A percentile compares a stretch with the other conserved stretches of the same genome.
Evolutionary conservation across 139 green algal species (phyloP).

Genomic region (Chlorella vulgaris): DNA sequence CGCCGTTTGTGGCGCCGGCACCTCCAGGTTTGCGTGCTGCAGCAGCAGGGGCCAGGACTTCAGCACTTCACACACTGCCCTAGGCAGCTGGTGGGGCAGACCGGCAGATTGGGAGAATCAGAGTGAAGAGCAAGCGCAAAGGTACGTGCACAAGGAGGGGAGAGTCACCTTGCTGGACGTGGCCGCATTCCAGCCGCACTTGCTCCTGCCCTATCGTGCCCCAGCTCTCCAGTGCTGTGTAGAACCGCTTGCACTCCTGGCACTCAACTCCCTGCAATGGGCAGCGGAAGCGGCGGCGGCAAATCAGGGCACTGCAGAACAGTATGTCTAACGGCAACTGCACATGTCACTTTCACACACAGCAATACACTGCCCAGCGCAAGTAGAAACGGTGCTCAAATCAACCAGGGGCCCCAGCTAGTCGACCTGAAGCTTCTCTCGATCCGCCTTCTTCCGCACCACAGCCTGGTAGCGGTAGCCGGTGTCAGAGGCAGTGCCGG

Average conservation of each 20-base stretch:
- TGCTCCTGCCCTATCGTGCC: constrained; percentile 2
- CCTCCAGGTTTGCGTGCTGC: not conserved
- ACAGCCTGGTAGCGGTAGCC: constrained; percentile 60
- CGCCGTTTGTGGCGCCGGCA: not conserved
- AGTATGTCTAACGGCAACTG: too few relatives aligned
- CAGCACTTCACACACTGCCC: too few relatives aligned
- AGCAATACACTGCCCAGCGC: not conserved
- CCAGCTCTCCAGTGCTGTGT: constrained; percentile 50
- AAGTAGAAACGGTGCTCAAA: not conserved
- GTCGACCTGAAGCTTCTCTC: constrained; percentile 49
- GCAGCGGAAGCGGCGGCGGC: not conserved
- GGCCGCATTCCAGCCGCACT: constrained; percentile 23
- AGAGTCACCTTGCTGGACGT: constrained; percentile 11
- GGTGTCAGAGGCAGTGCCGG: not conserved
- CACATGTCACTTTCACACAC: not conserved
- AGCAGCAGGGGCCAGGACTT: not conserved
- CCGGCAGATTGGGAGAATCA: not conserved
- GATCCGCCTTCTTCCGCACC: constrained; percentile 48
- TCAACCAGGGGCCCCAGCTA: too few relatives aligned
- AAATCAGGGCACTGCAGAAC: too few relatives aligned
- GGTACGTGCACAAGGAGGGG: too few relatives aligned
- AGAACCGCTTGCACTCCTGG: constrained; percentile 55
- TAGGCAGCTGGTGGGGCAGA: too few relatives aligned
- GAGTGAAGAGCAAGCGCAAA: too few relatives aligned
- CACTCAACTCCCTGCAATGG: constrained; percentile 44